These are phyloP conservation scores for Vigna nakashimae DNA, from an alignment of 306 rosid genomes.

Conservation along the genomic window DNA sequence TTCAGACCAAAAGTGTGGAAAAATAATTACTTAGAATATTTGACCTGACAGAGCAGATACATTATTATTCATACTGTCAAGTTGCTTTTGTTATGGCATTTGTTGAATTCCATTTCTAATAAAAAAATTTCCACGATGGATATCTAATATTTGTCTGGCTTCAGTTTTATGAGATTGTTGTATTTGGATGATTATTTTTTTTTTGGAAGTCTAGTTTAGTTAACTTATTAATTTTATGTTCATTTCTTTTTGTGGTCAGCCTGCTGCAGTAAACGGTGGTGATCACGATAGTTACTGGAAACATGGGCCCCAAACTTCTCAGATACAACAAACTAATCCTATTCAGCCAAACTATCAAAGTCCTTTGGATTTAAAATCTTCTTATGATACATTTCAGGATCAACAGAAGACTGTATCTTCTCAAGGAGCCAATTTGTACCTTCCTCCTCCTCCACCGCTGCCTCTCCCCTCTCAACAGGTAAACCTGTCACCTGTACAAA, in stretches of 20 bases:
- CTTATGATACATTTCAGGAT: conserved; percentile 95
- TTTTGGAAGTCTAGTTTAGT: conserved; percentile 27
- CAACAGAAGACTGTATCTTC: conserved; percentile 69
- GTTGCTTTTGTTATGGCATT: conserved; percentile 31
- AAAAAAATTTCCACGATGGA: background rate
- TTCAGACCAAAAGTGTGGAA: conserved; percentile 33
- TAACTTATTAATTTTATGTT: conserved; percentile 43
- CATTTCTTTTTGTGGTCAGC: conserved; percentile 71
- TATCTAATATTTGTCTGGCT: conserved; percentile 38
- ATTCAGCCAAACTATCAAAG: conserved; percentile 79
- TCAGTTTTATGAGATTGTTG: conserved; percentile 33
- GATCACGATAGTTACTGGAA: conserved; percentile 93
- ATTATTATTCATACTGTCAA: conserved; percentile 19
- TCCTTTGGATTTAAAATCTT: conserved; percentile 81
- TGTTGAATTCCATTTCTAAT: background rate
- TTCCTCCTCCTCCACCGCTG: conserved; percentile 47
- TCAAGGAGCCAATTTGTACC: conserved; percentile 64
- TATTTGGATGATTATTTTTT: conserved; percentile 37
- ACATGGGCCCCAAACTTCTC: conserved; percentile 75
- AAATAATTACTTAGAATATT: conserved; percentile 30
- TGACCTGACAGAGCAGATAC: conserved; percentile 34
- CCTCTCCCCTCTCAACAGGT: conserved; percentile 72
- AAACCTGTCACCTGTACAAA: conserved; percentile 56
- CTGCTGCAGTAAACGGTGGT: conserved; percentile 77
- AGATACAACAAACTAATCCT: conserved; percentile 72